Evolutionary conservation across 768 basidiomycete genomes (phyloP).

Genomic region (Russula lepida): DNA sequence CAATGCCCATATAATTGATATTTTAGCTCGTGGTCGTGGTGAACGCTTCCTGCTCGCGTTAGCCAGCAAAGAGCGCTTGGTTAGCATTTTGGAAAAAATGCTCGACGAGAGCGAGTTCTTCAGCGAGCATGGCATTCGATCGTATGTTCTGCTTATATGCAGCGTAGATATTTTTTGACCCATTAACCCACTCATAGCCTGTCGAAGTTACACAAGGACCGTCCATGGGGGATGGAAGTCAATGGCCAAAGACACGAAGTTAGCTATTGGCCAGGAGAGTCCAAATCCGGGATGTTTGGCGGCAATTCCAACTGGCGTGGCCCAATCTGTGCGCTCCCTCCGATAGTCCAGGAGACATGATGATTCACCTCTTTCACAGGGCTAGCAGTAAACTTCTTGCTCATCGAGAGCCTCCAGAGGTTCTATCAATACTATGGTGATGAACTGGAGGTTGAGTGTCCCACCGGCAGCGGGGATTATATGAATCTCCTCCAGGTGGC

Average conservation of each 20-base stretch:
- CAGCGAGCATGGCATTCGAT: conserved; percentile 91
- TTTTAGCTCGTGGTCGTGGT: conserved; percentile 52
- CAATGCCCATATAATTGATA: too few relatives aligned
- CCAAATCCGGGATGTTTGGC: conserved; percentile 94
- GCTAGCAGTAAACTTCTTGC: conserved; percentile 93
- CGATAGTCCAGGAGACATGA: not conserved
- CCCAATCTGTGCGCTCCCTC: conserved; percentile 56
- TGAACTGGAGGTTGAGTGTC: conserved; percentile 89
- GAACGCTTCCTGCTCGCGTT: conserved; percentile 84
- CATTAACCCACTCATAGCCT: conserved; percentile 39
- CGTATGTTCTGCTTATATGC: conserved; percentile 43
- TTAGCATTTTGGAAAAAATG: conserved; percentile 91
- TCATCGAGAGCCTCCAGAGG: conserved; percentile 92
- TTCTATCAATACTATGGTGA: conserved; percentile 98
- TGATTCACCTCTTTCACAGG: conserved; percentile 35
- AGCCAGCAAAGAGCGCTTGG: conserved; percentile 83
- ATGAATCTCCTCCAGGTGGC: conserved; percentile 93
- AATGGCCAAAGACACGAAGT: conserved; percentile 89
- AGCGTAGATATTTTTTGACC: not conserved
- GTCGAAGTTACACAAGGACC: conserved; percentile 82
- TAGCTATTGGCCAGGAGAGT: conserved; percentile 97
- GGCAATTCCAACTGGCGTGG: conserved; percentile 98
- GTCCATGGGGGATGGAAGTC: conserved; percentile 93
- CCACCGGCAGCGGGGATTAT: conserved; percentile 93
- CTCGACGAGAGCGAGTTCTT: conserved; percentile 95